Evolutionary conservation across 441 rosid species (phyloP).

Genomic region (Geranium incanum): DNA sequence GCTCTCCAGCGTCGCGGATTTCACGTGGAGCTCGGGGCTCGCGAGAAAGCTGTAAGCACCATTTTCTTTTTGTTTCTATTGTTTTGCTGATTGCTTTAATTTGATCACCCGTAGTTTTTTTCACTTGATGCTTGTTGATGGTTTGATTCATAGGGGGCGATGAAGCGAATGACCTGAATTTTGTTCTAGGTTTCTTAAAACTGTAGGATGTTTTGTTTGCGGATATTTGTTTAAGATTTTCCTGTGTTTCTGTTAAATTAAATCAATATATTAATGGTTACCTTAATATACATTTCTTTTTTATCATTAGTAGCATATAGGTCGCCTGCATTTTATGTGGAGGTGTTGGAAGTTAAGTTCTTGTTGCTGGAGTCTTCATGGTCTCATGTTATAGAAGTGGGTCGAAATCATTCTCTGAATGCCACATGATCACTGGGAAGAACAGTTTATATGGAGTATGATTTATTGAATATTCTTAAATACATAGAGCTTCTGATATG

Average conservation of each 20-base stretch:
- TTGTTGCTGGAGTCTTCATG: neutral
- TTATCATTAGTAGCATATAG: neutral
- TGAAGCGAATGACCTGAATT: neutral
- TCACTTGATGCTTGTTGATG: neutral
- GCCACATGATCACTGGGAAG: neutral
- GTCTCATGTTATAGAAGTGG: neutral
- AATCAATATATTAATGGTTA: neutral
- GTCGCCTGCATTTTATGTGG: neutral
- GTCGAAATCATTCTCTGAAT: neutral
- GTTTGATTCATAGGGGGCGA: neutral
- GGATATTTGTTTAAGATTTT: neutral
- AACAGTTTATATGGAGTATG: neutral
- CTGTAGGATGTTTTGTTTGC: neutral
- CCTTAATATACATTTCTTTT: neutral
- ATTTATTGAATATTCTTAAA: neutral
- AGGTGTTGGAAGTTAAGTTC: neutral
- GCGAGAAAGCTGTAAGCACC: conserved; percentile 79
- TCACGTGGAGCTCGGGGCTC: conserved; percentile 69
- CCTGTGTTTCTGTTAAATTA: neutral
- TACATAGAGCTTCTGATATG: neutral
- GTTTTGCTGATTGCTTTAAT: neutral
- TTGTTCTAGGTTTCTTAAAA: neutral
- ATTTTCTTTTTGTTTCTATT: neutral
- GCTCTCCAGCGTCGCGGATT: conserved; percentile 47
- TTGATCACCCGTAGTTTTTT: neutral